Base-by-base conservation (phyloP, 495 filamentous ascomycete species). In the Xylaria intraflava region DNA sequence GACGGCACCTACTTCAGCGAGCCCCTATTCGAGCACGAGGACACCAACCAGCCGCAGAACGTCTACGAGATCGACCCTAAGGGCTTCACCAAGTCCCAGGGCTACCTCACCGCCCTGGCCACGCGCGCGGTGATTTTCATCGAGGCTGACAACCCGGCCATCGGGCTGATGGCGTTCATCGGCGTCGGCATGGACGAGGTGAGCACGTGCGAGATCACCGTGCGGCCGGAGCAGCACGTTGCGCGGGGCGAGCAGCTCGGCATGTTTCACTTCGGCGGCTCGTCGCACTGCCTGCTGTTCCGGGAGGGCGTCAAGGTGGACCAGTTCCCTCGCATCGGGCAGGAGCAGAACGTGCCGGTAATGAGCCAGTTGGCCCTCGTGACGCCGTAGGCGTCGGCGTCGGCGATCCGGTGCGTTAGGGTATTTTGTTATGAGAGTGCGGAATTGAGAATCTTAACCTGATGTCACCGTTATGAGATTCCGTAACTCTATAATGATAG, bases 201-300 rank as follows among this genome's bases (percentile, higher is more conserved):
- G 6, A 81, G 76, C 39, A 82, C 82, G 2, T 86, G 83, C 39
- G 83, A 89, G 51, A 78, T 86, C 23, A 80, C 75, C 7, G 82
- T 86, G 1, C 68, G 70, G 51, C 74, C 79, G 45, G 85, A 83
- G 0, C 73, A 87, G 62, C 69, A 71, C 30, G 57, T 88, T 43
- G 66, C 64, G 11, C 88, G 87, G 68, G 86, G 85, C 14, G 79
- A 88, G 8, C 66, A 86, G 64, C 67, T 82, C 35, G 85, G 84
- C 19, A 87, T 85, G 83, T 88, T 88, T 64, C 85, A 88, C 63
- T 88, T 83, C 66, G 85, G 85, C 12, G 85, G 85, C 4, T 81
- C 76, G 9, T 82, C 78, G 5, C 77, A 86, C 57, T 84, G 80
- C 53, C 55, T 88, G 57, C 56, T 88, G 1, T 87, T 88, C 51